Base-by-base conservation (phyloP, 2,329 filamentous ascomycete species). In the Colletotrichum musae region DNA sequence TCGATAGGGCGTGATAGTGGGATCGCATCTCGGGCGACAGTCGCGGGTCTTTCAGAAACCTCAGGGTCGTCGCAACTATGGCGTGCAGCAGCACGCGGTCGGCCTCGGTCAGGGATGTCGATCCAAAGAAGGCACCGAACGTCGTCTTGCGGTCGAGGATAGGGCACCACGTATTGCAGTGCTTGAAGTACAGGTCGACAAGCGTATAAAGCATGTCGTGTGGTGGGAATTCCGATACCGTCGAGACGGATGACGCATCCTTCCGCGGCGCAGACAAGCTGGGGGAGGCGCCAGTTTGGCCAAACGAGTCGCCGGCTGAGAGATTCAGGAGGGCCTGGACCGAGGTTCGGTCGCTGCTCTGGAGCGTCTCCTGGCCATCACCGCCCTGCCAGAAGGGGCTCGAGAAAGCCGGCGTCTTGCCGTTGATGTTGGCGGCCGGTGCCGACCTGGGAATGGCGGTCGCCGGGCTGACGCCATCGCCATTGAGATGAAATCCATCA, bases 111-210 rank as follows among this genome's bases (percentile, higher is more conserved):
- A 83, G 71, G 0, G 79, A 80, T 0, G 81, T 81, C 6, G 81
- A 80, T 1, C 80, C 81, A 47, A 84, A 84, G 64, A 84, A 80
- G 21, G 73, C 75, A 2, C 77, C 73, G 73, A 83, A 79, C 15
- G 80, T 83, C 0, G 82, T 80, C 64, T 84, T 83, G 7, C 82
- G 78, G 51, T 84, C 82, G 12, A 84, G 78, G 13, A 84, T 83
- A 0, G 82, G 82, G 58, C 82, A 84, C 88, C 88, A 91, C 0
- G 88, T 88, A 72, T 90, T 90, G 75, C 89, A 87, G 75, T 91
- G 88, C 73, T 89, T 89, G 80, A 91, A 90, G 77, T 88, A 91
- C 7, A 90, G 79, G 70, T 90, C 88, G 16, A 89, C 87, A 2
- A 91, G 79, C 2, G 85, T 86, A 69, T 89, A 90, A 4, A 90